A percentile compares a stretch with the other conserved stretches of the same genome.
phyloP scores from a whole-genome alignment of 768 basidiomycete species.

The Phlegmacium glaucopus region DNA sequence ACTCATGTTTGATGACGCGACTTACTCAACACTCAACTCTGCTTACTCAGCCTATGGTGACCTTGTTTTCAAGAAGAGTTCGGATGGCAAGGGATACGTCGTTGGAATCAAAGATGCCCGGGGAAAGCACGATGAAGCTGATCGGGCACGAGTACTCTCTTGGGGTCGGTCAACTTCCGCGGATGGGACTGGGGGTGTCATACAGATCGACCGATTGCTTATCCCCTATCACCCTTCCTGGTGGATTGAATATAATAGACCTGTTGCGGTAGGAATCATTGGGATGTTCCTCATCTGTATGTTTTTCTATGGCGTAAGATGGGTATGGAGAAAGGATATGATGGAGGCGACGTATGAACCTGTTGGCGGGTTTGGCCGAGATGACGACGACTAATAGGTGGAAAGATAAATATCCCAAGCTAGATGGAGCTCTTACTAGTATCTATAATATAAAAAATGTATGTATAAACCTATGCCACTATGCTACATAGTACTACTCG shows the following conservation, averaged over 20 bases:
- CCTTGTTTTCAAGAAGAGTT: slow-evolving; percentile 64
- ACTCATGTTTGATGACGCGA: slow-evolving; percentile 64
- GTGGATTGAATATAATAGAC: slow-evolving; percentile 77
- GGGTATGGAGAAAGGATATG: slow-evolving; percentile 69
- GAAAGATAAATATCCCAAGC: slow-evolving; percentile 4
- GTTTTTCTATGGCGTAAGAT: slow-evolving; percentile 72
- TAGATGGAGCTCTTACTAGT: slow-evolving; percentile 1
- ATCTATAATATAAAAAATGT: not conserved
- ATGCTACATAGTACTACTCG: too few relatives aligned
- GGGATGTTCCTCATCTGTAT: slow-evolving; percentile 59
- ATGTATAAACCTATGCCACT: too few relatives aligned
- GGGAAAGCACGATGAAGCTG: slow-evolving; percentile 56
- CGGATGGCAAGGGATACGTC: slow-evolving; percentile 52
- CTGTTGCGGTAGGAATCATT: slow-evolving; percentile 54
- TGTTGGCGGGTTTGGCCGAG: slow-evolving; percentile 70
- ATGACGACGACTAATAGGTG: slow-evolving; percentile 40
- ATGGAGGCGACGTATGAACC: slow-evolving; percentile 91
- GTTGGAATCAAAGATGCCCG: slow-evolving; percentile 74
- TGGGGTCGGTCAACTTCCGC: slow-evolving; percentile 79
- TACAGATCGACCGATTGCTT: slow-evolving; percentile 82
- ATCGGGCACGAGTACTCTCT: slow-evolving; percentile 63
- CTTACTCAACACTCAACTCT: slow-evolving; percentile 79
- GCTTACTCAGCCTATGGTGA: slow-evolving; percentile 68
- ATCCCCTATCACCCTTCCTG: slow-evolving; percentile 84
- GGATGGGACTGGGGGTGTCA: slow-evolving; percentile 78